Evolutionary conservation across 306 rosid genomes (phyloP), one percentile per base, ranked within the genome.

Genomic region (Castanea sativa): DNA sequence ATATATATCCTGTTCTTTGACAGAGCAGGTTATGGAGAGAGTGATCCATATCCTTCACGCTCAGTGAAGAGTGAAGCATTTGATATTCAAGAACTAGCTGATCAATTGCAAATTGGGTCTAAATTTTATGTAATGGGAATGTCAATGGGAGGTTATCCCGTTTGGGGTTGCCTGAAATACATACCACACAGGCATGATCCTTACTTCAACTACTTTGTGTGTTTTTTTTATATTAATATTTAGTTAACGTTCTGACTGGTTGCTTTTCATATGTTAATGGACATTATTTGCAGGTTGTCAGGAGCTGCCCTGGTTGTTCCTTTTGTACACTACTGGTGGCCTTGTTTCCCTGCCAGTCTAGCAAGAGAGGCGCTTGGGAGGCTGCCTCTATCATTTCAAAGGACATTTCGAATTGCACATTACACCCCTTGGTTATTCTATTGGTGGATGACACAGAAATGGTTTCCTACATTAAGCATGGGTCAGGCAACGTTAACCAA

Each of bases 1-100:
- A 61, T 91, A 68, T 94, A 92, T 75, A 80, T 92, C 18, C 80
- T 94, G 60, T 23, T 35, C 80, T 94, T 78, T 18, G 97, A 94
- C 64, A 83, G 97, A 86, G 97, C 97, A 20, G 97, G 98, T 27
- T 89, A 94, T 70, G 94, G 98, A 52, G 98, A 94, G 27, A 94
- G 97, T 76, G 94, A 92, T 79, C 97, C 98, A 3, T 30, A 87
- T 82, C 94, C 97, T 23, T 81, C 77, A 15, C 96, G 98, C 19
- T 84, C 96, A 4, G 97, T 88, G 61, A 92, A 88, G 86, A 89
- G 90, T 25, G 98, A 94, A 80, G 97, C 98, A n/a, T 91, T 81
- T 81, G 97, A 92, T 78, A 88, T 94, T 74, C 82, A 92, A 86
- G 92, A 94, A 81, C 89, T 94, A 51, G 97, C 98, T n/a, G 94